These are phyloP conservation scores for Oryza glumipatula DNA, from an alignment of 176 grass and related monocot species.

Conservation along the genomic window DNA sequence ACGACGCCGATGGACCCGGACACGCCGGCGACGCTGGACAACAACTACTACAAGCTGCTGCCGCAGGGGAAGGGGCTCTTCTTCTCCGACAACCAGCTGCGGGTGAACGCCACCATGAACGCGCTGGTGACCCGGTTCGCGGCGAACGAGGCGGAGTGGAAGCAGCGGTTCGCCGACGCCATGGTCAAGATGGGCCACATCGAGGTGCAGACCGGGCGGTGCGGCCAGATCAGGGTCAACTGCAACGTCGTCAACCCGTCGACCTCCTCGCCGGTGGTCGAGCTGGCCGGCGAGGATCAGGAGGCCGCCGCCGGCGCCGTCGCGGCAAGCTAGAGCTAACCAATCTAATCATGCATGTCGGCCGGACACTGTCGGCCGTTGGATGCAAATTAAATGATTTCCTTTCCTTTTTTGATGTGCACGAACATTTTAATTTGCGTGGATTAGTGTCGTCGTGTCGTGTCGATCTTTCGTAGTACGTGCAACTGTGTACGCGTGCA, in stretches of 20 bases:
- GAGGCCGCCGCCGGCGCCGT: not conserved
- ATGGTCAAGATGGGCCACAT: conserved; percentile 65
- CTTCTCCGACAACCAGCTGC: conserved; percentile 61
- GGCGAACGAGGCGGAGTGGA: conserved; percentile 49
- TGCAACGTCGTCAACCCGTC: conserved; percentile 57
- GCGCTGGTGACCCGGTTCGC: conserved; percentile 39
- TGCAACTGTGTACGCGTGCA: too few species aligned
- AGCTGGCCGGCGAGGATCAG: not conserved
- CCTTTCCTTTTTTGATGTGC: not conserved
- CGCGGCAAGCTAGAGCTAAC: conserved; percentile 27
- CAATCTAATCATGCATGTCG: not conserved
- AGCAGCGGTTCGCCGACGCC: conserved; percentile 41
- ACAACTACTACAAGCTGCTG: conserved; percentile 65
- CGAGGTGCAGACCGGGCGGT: conserved; percentile 54
- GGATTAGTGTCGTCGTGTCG: too few species aligned
- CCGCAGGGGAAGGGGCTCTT: conserved; percentile 45
- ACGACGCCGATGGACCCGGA: conserved; percentile 39
- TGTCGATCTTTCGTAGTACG: too few species aligned
- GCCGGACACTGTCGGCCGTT: not conserved
- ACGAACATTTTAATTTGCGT: not conserved
- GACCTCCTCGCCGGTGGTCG: not conserved
- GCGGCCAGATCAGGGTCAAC: conserved; percentile 48
- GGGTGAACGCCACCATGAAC: conserved; percentile 22
- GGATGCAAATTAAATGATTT: not conserved
- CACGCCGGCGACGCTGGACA: conserved; percentile 53